Conservation (phyloP, 2,329 filamentous ascomycete genomes). For the Proliferodiscus dingleyae region DNA sequence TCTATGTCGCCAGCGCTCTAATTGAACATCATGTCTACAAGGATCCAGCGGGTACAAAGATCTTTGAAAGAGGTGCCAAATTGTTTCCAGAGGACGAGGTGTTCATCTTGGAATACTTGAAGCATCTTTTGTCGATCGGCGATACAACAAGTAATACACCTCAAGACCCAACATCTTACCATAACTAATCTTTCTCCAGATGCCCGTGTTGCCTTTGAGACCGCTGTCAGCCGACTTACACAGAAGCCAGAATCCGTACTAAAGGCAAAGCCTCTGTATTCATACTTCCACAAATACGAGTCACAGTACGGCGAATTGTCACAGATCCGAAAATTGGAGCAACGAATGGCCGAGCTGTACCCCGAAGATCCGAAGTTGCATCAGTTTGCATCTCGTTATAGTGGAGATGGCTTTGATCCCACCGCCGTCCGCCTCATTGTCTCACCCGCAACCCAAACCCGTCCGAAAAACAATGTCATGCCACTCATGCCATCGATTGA, state of each 20-base stretch:
- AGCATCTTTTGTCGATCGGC: slow-evolving; percentile 86
- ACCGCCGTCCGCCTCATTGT: slow-evolving; percentile 77
- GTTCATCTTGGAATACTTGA: slow-evolving; percentile 93
- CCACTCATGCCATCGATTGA: slow-evolving; percentile 50
- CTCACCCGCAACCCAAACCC: slow-evolving; percentile 73
- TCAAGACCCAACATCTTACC: not conserved
- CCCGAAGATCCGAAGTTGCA: slow-evolving; percentile 75
- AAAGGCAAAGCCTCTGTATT: slow-evolving; percentile 80
- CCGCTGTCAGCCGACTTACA: slow-evolving; percentile 76
- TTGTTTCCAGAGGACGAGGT: slow-evolving; percentile 90
- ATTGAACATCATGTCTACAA: slow-evolving; percentile 97
- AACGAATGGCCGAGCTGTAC: slow-evolving; percentile 89
- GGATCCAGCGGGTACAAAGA: slow-evolving; percentile 85
- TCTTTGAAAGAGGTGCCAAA: slow-evolving; percentile 90
- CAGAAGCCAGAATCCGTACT: slow-evolving; percentile 67
- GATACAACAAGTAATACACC: slow-evolving; percentile 78
- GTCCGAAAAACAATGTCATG: slow-evolving; percentile 45
- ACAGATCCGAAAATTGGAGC: slow-evolving; percentile 86
- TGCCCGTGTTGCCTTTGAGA: slow-evolving; percentile 93
- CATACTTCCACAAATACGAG: slow-evolving; percentile 93
- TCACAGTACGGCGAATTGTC: slow-evolving; percentile 88
- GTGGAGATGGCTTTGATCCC: slow-evolving; percentile 71
- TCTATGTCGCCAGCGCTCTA: slow-evolving; percentile 88
- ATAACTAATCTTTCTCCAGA: slow-evolving; percentile 49
- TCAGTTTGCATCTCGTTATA: slow-evolving; percentile 73